Evolutionary conservation across 2,329 filamentous ascomycete species (phyloP), one percentile per base, ranked within the genome.

Genomic region (Trichoderma gracile): DNA sequence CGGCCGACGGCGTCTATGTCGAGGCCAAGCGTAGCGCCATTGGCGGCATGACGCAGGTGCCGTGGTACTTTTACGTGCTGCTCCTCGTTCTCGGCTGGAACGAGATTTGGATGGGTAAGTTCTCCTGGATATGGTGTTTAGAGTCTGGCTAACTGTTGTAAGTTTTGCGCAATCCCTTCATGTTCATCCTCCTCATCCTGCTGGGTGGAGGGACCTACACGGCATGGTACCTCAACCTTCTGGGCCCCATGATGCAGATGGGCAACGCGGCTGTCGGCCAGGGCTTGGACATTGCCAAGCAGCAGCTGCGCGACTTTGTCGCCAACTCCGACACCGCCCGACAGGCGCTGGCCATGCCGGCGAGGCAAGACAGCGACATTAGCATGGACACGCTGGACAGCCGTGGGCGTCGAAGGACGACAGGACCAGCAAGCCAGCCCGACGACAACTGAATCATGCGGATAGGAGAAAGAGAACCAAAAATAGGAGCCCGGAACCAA

Each of bases 21-120:
- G 95, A 99, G 80, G 95, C 95, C 56, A 99, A 99, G 84, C 87
- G 95, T 65, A 93, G 94, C 74, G 95, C 95, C 47, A 96, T 99
- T 74, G 95, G 95, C 62, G 93, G 94, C 64, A 91, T 99, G 71
- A 91, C 93, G 5, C 93, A 97, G 77, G 88, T 99, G 56, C 95
- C 95, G 6, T 79, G 96, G 67, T 98, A 97, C 78, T 97, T 99
- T 77, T 99, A 97, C 72, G 92, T 87, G 47, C 77, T 98, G 64
- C 82, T 99, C 64, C 80, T 99, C 68, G 91, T 92, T 23, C 82
- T 99, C 55, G 95, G 95, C n/a, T 99, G 95, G 95, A 99, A 99
- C 78, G 95, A 99, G 78, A 93, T 99, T 68, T 81, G 96, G 69
- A 91, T 93, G 73, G 92, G 93, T 96, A 63, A 56, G 60, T 23